Conservation (phyloP, 2,329 filamentous ascomycete species). For the Hysterium pulicare region DNA sequence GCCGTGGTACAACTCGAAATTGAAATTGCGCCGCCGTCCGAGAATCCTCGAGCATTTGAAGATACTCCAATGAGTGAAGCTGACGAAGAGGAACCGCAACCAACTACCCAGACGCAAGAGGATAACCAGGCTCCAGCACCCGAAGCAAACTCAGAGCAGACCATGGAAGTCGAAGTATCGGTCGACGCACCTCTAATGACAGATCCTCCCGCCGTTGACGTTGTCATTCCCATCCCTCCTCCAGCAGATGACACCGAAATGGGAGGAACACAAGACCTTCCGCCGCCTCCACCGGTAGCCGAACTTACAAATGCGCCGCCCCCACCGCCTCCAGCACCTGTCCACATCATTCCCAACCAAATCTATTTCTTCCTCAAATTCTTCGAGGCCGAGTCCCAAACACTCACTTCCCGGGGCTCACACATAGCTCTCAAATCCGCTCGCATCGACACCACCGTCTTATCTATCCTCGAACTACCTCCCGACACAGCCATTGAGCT, state of each 20-base stretch:
- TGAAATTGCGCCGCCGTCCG: neutral
- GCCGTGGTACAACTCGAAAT: neutral
- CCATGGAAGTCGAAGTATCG: conserved; percentile 13
- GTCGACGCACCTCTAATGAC: conserved; percentile 11
- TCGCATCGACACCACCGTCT: conserved; percentile 32
- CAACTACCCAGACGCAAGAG: conserved; percentile 1
- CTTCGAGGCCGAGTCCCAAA: conserved; percentile 36
- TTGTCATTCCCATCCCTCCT: conserved; percentile 14
- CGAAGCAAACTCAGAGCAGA: neutral
- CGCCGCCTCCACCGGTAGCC: conserved; percentile 23
- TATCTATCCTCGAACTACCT: conserved; percentile 25
- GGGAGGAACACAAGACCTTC: conserved; percentile 31
- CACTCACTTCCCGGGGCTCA: conserved; percentile 29
- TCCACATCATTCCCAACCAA: conserved; percentile 25
- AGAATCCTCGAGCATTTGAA: conserved; percentile 10
- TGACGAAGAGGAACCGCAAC: conserved; percentile 21
- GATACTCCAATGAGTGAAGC: conserved; percentile 40
- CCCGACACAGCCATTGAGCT: conserved; percentile 44
- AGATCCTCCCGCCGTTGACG: conserved; percentile 21
- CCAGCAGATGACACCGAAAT: conserved; percentile 31
- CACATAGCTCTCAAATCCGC: conserved; percentile 28
- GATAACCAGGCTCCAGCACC: no score
- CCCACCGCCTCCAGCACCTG: conserved; percentile 19
- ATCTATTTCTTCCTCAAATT: conserved; percentile 41
- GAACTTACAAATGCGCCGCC: conserved; percentile 14